Evolutionary conservation across 768 basidiomycete species (phyloP), one percentile per base, ranked within the genome.

Genomic region (Arthromyces matolae): DNA sequence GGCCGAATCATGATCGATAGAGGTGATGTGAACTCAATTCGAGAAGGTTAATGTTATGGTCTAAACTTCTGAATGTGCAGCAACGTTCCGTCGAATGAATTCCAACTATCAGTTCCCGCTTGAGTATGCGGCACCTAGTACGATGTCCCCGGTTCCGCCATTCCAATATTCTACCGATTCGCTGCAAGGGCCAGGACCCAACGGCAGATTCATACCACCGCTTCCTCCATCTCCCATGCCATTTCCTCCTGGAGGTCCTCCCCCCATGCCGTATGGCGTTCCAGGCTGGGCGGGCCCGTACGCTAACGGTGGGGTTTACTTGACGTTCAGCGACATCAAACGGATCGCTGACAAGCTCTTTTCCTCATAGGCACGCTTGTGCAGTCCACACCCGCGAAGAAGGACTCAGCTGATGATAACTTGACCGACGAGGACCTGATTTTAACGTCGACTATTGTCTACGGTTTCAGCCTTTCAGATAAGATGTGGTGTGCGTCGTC

Each of bases 1-100:
- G 73, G 80, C 34, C 68, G 82, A 14, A 74, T 83, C 45, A 83
- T 84, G 79, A 65, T 84, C 34, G 83, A 84, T 56, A 63, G 79
- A 59, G 70, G 76, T 78, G 53, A 20, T 27, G 62, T 59, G 18
- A 16, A n/a, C n/a, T 51, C 20, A 22, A 7, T 32, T 7, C 18
- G 10, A 14, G 10, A 31, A 43, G 37, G 23, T 36, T 27, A 42
- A 22, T 29, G 10, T 16, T 36, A 3, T 14, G 24, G n/a, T n/a
- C 42, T 49, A 34, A 48, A 46, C 3, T 8, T 12, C 10, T 4
- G 5, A 3, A 23, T 40, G 8, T 33, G 18, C 45, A 70, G 72
- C 67, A 4, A 76, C 74, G 3, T 83, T 83, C 69, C 70, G 71
- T 37, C 69, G 75, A 28, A 58, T 76, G 43, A 79, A 83, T 53